Conservation (phyloP, 768 basidiomycete genomes). For the Asterophora lycoperdoides region DNA sequence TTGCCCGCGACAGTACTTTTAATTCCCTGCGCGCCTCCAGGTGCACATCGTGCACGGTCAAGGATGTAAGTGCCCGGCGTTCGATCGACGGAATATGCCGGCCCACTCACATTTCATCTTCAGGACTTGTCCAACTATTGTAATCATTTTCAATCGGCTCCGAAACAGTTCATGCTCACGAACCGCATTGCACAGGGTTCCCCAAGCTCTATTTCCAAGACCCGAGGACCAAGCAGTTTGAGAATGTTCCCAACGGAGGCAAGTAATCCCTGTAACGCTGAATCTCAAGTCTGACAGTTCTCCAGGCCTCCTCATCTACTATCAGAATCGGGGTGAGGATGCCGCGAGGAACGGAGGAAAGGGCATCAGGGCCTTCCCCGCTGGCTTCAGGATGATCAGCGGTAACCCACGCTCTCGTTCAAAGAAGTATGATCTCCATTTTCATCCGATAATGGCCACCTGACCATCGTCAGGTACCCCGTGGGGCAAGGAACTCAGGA, state of each 20-base stretch:
- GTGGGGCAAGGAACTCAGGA: slow-evolving; percentile 33
- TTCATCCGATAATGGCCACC: background rate
- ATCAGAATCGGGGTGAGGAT: slow-evolving; percentile 37
- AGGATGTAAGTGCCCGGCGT: slow-evolving; percentile 31
- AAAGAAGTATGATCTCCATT: slow-evolving; percentile 24
- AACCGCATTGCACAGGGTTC: slow-evolving; percentile 27
- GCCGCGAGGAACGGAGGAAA: slow-evolving; percentile 35
- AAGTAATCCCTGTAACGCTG: background rate
- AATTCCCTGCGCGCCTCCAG: slow-evolving; percentile 32
- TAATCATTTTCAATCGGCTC: slow-evolving; percentile 10
- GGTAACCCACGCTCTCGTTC: slow-evolving; percentile 36
- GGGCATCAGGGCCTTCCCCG: slow-evolving; percentile 39
- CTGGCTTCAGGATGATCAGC: slow-evolving; percentile 40
- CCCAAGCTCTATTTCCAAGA: slow-evolving; percentile 41
- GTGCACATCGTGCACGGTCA: slow-evolving; percentile 36
- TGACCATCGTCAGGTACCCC: slow-evolving; percentile 20
- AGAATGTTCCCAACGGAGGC: slow-evolving; percentile 37
- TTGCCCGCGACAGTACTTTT: slow-evolving; percentile 30
- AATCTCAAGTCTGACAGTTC: background rate
- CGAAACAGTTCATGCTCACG: background rate
- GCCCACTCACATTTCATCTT: background rate
- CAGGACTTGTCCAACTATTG: slow-evolving; percentile 40
- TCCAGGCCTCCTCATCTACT: slow-evolving; percentile 37
- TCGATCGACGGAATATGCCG: too few species aligned
- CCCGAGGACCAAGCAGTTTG: slow-evolving; percentile 31